Conservation (phyloP, 805 yeast species). For the Candida coleopterorum region DNA sequence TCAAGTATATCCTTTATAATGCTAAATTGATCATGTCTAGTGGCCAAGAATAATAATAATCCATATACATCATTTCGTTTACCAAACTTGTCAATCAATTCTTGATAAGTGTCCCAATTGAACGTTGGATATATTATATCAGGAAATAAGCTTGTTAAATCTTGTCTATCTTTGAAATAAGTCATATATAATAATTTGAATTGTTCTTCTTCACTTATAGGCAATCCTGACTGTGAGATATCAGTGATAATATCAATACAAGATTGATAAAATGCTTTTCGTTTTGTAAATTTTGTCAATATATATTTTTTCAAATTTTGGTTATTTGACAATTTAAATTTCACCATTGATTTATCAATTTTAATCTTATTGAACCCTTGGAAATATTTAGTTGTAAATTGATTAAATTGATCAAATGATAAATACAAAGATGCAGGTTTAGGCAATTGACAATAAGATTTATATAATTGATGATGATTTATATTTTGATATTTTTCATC, state of each 20-base stretch:
- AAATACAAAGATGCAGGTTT: conserved; percentile 22
- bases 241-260: conserved; percentile 25
- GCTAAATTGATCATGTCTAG: conserved; percentile 20
- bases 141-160: conserved; percentile 12
- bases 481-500: conserved; percentile 14
- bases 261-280: not conserved
- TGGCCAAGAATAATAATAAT: conserved; percentile 21
- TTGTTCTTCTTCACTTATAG: conserved; percentile 27
- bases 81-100: conserved; percentile 13
- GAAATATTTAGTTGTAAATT: conserved; percentile 19
- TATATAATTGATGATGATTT: conserved; percentile 22
- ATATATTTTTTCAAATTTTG: conserved; percentile 22
- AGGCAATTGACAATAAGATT: conserved; percentile 23
- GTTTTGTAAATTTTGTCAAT: conserved; percentile 7
- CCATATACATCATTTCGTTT: conserved; percentile 2
- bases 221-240: conserved; percentile 19
- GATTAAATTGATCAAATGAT: conserved; percentile 18
- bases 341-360: conserved; percentile 2
- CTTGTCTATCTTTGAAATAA: conserved; percentile 28
- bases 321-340: conserved; percentile 9
- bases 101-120: conserved; percentile 17
- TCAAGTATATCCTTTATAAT: conserved; percentile 19
- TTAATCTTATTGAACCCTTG: conserved; percentile 1
- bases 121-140: conserved; percentile 13
- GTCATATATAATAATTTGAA: conserved; percentile 22